Evolutionary conservation across 78 protist genomes (phyloP), one percentile per base, ranked within the genome.

Genomic region (Dictyostelium firmibasis): DNA sequence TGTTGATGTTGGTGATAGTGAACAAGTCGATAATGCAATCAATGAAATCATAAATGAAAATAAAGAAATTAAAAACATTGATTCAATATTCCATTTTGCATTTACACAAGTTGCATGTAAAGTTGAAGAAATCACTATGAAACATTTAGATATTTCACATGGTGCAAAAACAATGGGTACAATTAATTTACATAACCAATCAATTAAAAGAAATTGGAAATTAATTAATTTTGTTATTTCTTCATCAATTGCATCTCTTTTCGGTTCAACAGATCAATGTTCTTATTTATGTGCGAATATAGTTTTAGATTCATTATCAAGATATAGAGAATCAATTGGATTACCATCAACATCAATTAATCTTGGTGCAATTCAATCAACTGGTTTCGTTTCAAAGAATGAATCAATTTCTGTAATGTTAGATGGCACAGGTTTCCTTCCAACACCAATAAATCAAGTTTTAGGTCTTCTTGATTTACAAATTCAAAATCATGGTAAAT

Each of bases 231-330:
- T 94, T 33, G 50, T 97, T 18, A 64, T 95, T 14, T 69, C 76
- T 13, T 95, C 97, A 6, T 92, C 97, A 18, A 69, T 97, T 33
- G 86, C 57, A 2, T 41, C 95, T 16, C 67, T 47, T 1, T 44
- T 92, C 3, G 97, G 97, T 7, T 27, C 27, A 72, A 31, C 84
- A 9, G 96, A 91, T 47, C 97, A 95, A 72, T 29, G 95, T 27
- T n/a, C 85, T n/a, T 97, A 92, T 81, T 77, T 93, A 8, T 78
- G 94, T 16, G 96, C 96, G 23, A 95, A 97, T 94, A 74, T 85
- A n/a, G 84, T 85, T n/a, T 95, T 85, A 6, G 98, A 97, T 38
- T 36, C 91, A 18, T 50, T 95, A 9, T 83, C 96, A 62, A 57
- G 44, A 27, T 69, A 35, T 41, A 79, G 98, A 50, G 33, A 69